Conservation (phyloP, 768 basidiomycete species). For the Neoboletus subvelutipes region DNA sequence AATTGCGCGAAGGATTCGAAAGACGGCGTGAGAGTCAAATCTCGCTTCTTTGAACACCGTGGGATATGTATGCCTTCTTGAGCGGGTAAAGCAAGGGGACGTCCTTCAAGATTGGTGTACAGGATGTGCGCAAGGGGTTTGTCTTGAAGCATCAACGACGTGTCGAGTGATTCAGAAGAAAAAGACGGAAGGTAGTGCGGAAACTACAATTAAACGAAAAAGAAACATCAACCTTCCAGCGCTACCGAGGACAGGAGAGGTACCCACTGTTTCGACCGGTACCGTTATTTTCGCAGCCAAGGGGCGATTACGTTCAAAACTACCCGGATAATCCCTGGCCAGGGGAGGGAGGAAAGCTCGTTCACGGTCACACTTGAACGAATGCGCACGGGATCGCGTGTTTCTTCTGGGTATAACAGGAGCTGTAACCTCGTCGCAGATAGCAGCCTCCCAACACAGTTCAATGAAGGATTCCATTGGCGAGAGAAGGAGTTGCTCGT, state of each 20-base stretch:
- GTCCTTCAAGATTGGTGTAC: conserved; percentile 21
- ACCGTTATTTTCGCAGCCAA: conserved; percentile 20
- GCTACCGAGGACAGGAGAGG: neutral
- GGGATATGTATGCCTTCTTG: conserved; percentile 4
- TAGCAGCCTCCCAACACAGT: conserved; percentile 39
- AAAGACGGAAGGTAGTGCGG: conserved; percentile 4
- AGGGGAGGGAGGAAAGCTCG: neutral
- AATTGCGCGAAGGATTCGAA: neutral
- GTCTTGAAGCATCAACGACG: conserved; percentile 8
- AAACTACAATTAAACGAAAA: neutral
- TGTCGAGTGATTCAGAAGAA: conserved; percentile 11
- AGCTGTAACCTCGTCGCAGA: conserved; percentile 26
- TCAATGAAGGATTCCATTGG: conserved; percentile 42
- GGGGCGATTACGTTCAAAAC: conserved; percentile 12
- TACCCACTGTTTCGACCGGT: conserved; percentile 18
- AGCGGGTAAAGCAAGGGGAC: conserved; percentile 13
- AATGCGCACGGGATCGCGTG: conserved; percentile 10
- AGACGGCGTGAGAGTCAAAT: conserved; percentile 3
- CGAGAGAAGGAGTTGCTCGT: conserved; percentile 40
- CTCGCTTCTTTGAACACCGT: conserved; percentile 18
- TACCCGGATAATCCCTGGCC: conserved; percentile 5
- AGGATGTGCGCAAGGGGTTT: conserved; percentile 13
- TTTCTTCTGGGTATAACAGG: neutral
- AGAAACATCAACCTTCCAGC: neutral
- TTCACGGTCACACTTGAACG: conserved; percentile 15